Evolutionary conservation across 1,139 yeast species (phyloP).

Genomic region (Suhomyces terraborum): DNA sequence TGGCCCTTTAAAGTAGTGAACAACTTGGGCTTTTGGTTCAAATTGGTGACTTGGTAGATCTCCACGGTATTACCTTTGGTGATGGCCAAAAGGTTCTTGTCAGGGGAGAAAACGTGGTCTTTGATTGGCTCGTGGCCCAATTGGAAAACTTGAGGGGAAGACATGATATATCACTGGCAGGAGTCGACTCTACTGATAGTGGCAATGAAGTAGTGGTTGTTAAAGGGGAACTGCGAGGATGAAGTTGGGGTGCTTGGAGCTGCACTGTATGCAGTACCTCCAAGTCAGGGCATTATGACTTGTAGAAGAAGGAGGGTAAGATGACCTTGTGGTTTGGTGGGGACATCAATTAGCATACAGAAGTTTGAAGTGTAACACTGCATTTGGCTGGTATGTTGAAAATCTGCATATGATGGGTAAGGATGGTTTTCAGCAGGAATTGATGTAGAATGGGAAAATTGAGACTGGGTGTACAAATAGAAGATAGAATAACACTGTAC

Average conservation of each 20-base stretch:
- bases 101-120: slow-evolving; percentile 84
- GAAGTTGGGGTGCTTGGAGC: neutral
- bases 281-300: neutral
- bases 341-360: no score
- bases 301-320: no score
- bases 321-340: no score
- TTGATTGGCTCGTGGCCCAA: slow-evolving; percentile 85
- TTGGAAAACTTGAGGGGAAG: slow-evolving; percentile 48
- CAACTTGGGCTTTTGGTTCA: slow-evolving; percentile 45
- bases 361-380: no score
- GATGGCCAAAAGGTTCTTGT: slow-evolving; percentile 69
- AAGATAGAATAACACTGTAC: no score
- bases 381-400: no score
- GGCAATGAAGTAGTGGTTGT: neutral
- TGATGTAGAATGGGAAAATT: no score
- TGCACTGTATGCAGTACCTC: neutral
- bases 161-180: slow-evolving; percentile 26
- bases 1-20: slow-evolving; percentile 76
- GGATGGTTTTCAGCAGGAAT: no score
- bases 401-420: no score
- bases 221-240: neutral
- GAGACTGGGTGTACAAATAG: no score
- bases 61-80: slow-evolving; percentile 79
- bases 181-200: slow-evolving; percentile 40
- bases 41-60: slow-evolving; percentile 57